These are phyloP conservation scores for Penicillium brasilianum DNA, from an alignment of 2,329 filamentous ascomycete species.

Conservation along the genomic window DNA sequence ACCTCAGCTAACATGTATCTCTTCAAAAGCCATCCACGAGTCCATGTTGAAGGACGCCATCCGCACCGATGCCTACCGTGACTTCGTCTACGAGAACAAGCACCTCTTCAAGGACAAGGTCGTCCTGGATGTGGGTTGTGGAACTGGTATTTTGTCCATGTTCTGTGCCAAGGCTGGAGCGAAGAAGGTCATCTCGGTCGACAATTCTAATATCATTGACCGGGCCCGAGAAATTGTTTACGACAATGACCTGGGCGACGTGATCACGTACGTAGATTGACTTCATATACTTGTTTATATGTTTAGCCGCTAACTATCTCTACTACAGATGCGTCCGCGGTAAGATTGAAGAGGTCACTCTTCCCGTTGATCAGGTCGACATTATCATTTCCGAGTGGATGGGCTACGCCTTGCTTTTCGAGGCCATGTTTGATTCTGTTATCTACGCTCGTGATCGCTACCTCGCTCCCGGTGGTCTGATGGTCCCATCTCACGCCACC, in stretches of 20 bases:
- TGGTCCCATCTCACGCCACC: slow-evolving; percentile 84
- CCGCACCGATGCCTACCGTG: slow-evolving; percentile 87
- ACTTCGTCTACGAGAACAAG: slow-evolving; percentile 94
- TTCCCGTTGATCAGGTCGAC: slow-evolving; percentile 82
- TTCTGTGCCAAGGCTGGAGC: slow-evolving; percentile 93
- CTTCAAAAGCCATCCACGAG: slow-evolving; percentile 81
- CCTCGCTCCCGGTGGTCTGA: slow-evolving; percentile 76
- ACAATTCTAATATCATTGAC: slow-evolving; percentile 88
- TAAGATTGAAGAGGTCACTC: slow-evolving; percentile 82
- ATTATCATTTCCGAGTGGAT: slow-evolving; percentile 98
- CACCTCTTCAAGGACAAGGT: slow-evolving; percentile 82
- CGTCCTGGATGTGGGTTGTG: slow-evolving; percentile 90
- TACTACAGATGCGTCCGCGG: slow-evolving; percentile 69
- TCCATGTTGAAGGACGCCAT: slow-evolving; percentile 92
- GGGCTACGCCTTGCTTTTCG: slow-evolving; percentile 91
- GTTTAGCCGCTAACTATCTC: slow-evolving; percentile 15
- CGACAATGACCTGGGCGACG: slow-evolving; percentile 74
- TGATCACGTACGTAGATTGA: slow-evolving; percentile 64
- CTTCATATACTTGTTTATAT: too few species aligned
- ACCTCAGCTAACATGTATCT: slow-evolving; percentile 12
- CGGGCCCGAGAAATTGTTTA: slow-evolving; percentile 85
- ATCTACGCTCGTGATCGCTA: slow-evolving; percentile 87
- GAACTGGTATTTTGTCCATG: slow-evolving; percentile 85
- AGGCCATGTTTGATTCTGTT: slow-evolving; percentile 94
- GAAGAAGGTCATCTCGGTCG: slow-evolving; percentile 83